Percentiles rank a stretch among this genome's conserved stretches.
Conservation (phyloP, 331 rosid genomes). For the Malus hybrid region DNA sequence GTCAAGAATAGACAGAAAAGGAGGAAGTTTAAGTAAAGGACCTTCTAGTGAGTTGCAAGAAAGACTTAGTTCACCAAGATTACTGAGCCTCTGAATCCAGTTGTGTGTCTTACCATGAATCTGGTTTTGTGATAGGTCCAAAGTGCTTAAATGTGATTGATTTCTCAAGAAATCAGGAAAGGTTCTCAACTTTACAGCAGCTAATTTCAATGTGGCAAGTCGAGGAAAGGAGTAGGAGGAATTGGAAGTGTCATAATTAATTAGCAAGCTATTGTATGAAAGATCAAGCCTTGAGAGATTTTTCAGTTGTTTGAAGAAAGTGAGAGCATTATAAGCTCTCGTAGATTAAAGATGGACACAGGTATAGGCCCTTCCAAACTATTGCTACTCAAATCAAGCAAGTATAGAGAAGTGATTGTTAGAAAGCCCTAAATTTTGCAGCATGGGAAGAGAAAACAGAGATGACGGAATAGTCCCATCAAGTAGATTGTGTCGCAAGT, state of each 20-base stretch:
- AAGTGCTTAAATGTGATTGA: not conserved
- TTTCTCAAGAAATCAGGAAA: conserved; percentile 20
- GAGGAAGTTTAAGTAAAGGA: conserved; percentile 9
- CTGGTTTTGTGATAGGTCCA: conserved; percentile 56
- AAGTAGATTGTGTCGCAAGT: conserved; percentile 17
- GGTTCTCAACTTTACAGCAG: conserved; percentile 14
- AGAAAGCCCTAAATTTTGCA: conserved; percentile 26
- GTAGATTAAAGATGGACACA: not conserved
- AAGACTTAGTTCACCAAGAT: not conserved
- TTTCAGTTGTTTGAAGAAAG: too few relatives aligned
- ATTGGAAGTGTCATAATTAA: too few relatives aligned
- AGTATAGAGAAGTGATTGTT: conserved; percentile 30
- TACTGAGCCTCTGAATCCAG: conserved; percentile 39
- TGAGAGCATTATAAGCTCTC: too few relatives aligned
- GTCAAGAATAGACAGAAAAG: conserved; percentile 13
- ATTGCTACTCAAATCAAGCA: conserved; percentile 40
- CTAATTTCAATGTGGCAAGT: conserved; percentile 17
- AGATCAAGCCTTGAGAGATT: too few relatives aligned
- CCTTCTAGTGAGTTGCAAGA: conserved; percentile 21
- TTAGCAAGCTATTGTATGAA: too few relatives aligned
- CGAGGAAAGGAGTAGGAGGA: conserved; percentile 3
- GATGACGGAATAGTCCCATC: not conserved
- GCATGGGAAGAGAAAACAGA: not conserved
- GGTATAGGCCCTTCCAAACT: conserved; percentile 41
- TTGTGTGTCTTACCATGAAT: conserved; percentile 31